Base-by-base conservation (phyloP, 495 filamentous ascomycete genomes). In the Neurospora terricola region DNA sequence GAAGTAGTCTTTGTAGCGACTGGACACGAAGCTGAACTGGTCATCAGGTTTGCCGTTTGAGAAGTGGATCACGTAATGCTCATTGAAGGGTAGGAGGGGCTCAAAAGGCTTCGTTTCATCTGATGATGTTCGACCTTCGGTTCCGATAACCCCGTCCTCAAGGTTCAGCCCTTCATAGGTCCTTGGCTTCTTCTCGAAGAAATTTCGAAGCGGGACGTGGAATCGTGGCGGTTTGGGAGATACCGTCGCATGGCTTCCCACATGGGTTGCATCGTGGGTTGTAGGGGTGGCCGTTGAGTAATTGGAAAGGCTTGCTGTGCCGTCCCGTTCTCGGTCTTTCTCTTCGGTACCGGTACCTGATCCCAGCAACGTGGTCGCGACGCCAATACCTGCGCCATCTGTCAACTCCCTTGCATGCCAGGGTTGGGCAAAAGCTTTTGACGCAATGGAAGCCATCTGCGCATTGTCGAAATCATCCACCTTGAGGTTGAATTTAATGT, bases 21-120 rank as follows among this genome's bases (percentile, higher is more conserved):
- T 73, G 42, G 84, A 77, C 18, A 80, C 79, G 8, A 73, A 75
- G 21, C 83, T 78, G 5, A 84, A 74, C 3, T 70, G 72, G 10
- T 71, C 70, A 68, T 83, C 73, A 0, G 73, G 75, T 12, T 78
- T 72, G 10, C 79, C 77, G 1, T 74, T 75, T 21, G 79, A 79
- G 40, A 85, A 82, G 45, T 81, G 77, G 72, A 86, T 74, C 4
- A 85, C 80, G 18, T 85, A 71, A 70, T 86, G 79, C 72, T 86
- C 84, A 7, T 76, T n/a, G 73, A 84, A 76, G 5, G 83, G 84
- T 9, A 85, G 70, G 4, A 84, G 76, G 11, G 81, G 72, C 36
- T 82, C 76, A 36, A 80, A 77, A 0, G 78, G 71, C 18, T 66
- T 59, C 37, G 12, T 62, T 62, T 62, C 54, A 30, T 30, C 23